Conservation (phyloP, 73 alveolate genomes). For the Loxodes magnus region DNA sequence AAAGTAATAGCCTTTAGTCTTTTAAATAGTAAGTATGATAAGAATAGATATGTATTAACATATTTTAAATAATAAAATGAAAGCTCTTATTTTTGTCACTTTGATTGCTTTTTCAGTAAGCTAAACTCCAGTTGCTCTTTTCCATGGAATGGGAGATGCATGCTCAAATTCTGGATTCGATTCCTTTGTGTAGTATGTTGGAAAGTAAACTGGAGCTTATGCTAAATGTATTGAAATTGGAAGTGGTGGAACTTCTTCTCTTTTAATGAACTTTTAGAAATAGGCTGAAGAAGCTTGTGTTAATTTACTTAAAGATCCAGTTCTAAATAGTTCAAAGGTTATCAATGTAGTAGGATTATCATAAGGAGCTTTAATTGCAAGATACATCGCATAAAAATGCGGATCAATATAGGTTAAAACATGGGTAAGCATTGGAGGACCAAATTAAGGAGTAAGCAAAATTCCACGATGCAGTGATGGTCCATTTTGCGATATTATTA, state of each 20-base stretch:
- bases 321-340: conserved; percentile 47
- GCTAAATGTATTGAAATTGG: conserved; percentile 75
- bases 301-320: conserved; percentile 29
- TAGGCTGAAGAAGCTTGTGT: conserved; percentile 75
- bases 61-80: conserved; percentile 2
- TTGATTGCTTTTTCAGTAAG: conserved; percentile 3
- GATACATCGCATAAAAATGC: conserved; percentile 77
- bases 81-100: conserved; percentile 7
- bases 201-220: conserved; percentile 27
- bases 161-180: conserved; percentile 40
- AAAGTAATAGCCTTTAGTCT: too few relatives aligned
- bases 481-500: conserved; percentile 53
- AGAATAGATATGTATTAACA: not conserved
- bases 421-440: conserved; percentile 71
- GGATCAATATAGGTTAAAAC: conserved; percentile 43
- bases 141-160: conserved; percentile 50
- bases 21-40: not conserved
- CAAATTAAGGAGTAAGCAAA: conserved; percentile 68
- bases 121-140: conserved; percentile 45
- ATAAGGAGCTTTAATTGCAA: conserved; percentile 86
- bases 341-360: conserved; percentile 67
- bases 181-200: conserved; percentile 31
- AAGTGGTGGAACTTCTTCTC: conserved; percentile 39
- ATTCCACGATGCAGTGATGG: conserved; percentile 70
- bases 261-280: conserved; percentile 50